Conservation (phyloP, 345 rosid species). For the Turritis glabra region DNA sequence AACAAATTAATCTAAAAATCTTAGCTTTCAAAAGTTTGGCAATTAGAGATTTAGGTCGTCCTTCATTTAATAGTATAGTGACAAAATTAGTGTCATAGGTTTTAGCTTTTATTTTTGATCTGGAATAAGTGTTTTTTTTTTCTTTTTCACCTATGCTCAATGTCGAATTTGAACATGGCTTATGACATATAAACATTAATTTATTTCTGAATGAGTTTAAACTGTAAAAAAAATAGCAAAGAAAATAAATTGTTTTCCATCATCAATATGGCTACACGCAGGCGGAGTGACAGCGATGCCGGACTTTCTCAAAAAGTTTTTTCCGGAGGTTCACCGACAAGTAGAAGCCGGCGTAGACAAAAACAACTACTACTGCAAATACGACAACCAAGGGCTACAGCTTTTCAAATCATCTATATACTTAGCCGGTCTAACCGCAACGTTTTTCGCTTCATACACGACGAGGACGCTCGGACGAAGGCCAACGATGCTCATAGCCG, state of each 20-base stretch:
- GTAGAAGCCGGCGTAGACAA: conserved; percentile 31
- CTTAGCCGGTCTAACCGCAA: conserved; percentile 82
- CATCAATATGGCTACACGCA: conserved; percentile 27
- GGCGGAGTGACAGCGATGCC: conserved; percentile 97
- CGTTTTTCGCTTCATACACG: conserved; percentile 94
- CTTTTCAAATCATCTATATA: conserved; percentile 91
- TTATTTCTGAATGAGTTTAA: not conserved
- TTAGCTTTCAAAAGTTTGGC: not conserved
- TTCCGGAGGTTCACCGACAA: conserved; percentile 65
- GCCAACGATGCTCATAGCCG: conserved; percentile 90
- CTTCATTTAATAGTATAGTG: not conserved
- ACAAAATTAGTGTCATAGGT: not conserved
- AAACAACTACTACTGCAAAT: conserved; percentile 82
- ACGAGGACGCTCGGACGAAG: conserved; percentile 79
- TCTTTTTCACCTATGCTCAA: not conserved
- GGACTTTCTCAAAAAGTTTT: conserved; percentile 71
- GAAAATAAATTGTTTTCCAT: not conserved
- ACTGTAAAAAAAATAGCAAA: not conserved
- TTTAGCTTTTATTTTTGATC: not conserved
- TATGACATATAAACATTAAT: not conserved
- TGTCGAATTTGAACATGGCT: not conserved
- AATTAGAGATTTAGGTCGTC: not conserved
- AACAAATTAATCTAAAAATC: not conserved
- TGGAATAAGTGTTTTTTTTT: not conserved
- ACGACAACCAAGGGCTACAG: conserved; percentile 88